Base-by-base conservation (phyloP, 257 asterid genomes). In the Osmanthus fragrans region DNA sequence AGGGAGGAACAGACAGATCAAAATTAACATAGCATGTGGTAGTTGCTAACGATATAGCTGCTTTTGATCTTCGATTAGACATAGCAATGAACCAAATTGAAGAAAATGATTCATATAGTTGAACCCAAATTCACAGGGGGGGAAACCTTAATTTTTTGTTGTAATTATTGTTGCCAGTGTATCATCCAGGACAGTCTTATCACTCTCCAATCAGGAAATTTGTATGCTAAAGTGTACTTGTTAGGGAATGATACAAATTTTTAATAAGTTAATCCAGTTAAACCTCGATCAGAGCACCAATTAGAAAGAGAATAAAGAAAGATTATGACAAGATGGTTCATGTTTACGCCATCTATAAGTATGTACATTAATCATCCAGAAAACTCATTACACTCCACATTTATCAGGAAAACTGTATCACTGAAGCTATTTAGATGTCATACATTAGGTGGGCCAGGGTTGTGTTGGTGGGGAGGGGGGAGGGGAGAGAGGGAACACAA, bases 401-500 rank as follows among this genome's bases (percentile, higher is more conserved):
- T 18, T 29, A 56, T 56, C 65, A 56, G 65, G 21, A n/a, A n/a
- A 19, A 7, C n/a, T 56, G 10, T 56, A n/a, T 56, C 27, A 21
- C 27, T 56, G 65, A 56, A 56, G 27, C 65, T 56, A n/a, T 56
- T 49, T 49, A 49, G 60, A 49, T 0, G 27, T 16, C 3, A 40
- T 40, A 10, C 8, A 8, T 8, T 40, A 40, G 21, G 75, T 23
- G 64, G 36, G 58, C 21, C 11, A 6, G 68, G 4, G 27, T 25
- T 25, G 27, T 25, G 27, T 25, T 25, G 65, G 7, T 60, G 58
- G 23, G 69, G 34, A 45, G 56, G 76, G 73, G 72, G 1, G 27
- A 25, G 27, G 27, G 1, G 27, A 25, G 27, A 51, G 56, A 40
- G 79, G 34, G 77, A 47, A 71, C 39, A 37, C 73, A 47, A 80